Evolutionary conservation across 179 eudicot genomes (phyloP).

Genomic region (Corrigiola litoralis): DNA sequence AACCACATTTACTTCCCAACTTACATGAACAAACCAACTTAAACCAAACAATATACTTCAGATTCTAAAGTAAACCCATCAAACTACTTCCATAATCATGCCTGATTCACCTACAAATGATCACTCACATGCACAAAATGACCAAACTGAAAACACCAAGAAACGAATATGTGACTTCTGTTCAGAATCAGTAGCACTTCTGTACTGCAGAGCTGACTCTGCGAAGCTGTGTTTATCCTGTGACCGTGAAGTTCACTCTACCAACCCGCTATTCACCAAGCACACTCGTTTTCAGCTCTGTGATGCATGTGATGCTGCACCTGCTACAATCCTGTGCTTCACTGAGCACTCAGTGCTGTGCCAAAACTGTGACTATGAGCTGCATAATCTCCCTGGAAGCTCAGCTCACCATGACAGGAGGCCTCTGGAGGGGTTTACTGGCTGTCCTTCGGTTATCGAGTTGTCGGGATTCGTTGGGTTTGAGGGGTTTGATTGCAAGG

Average conservation of each 20-base stretch:
- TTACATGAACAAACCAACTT: background rate
- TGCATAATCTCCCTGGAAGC: conserved; percentile 23
- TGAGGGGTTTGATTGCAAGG: conserved; percentile 47
- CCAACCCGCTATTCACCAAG: conserved; percentile 67
- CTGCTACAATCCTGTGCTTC: conserved; percentile 55
- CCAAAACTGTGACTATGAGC: conserved; percentile 80
- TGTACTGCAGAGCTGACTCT: conserved; percentile 76
- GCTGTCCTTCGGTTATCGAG: conserved; percentile 58
- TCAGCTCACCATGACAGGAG: conserved; percentile 52
- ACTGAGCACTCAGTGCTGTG: conserved; percentile 54
- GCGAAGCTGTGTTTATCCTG: conserved; percentile 70
- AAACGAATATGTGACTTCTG: conserved; percentile 61
- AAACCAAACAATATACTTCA: background rate
- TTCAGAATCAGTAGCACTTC: conserved; percentile 37
- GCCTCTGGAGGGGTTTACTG: conserved; percentile 74
- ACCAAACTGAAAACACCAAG: conserved; percentile 10
- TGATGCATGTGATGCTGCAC: conserved; percentile 53
- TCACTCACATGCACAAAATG: background rate
- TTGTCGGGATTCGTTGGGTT: conserved; percentile 47
- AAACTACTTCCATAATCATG: conserved; percentile 16
- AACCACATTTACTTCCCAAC: too few species aligned
- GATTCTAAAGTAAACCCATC: background rate
- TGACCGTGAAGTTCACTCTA: conserved; percentile 68
- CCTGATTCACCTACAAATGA: conserved; percentile 21
- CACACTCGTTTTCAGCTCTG: conserved; percentile 70